These are phyloP conservation scores for Geranium brycei DNA, from an alignment of 345 rosid species.

Conservation along the genomic window DNA sequence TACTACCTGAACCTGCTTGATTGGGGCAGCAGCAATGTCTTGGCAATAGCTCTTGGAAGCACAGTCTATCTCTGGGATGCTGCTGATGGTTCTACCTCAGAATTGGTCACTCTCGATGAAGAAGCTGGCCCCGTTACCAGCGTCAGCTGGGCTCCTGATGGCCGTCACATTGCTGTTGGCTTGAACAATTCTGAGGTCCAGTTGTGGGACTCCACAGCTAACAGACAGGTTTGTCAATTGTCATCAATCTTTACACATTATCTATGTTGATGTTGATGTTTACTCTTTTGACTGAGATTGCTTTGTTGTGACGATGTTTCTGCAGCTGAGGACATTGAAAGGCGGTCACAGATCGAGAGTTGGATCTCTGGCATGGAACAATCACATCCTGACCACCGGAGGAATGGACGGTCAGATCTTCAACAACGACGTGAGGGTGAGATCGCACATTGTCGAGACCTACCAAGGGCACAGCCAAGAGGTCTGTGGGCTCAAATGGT, in stretches of 20 bases:
- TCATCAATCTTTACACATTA: background rate
- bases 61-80: constrained; percentile 44
- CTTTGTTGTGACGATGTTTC: background rate
- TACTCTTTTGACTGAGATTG: background rate
- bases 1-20: constrained; percentile 38
- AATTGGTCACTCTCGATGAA: constrained; percentile 35
- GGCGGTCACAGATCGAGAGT: constrained; percentile 27
- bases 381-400: constrained; percentile 30
- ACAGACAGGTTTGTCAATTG: constrained; percentile 16
- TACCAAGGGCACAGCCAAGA: constrained; percentile 28
- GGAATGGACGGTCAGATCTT: constrained; percentile 29
- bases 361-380: constrained; percentile 32
- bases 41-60: constrained; percentile 25
- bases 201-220: constrained; percentile 33
- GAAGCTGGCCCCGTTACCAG: constrained; percentile 40
- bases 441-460: constrained; percentile 22
- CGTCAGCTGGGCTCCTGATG: constrained; percentile 46
- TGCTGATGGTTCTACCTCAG: constrained; percentile 29
- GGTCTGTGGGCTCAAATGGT: constrained; percentile 38
- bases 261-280: background rate
- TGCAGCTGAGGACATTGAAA: constrained; percentile 22
- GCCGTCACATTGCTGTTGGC: constrained; percentile 33
- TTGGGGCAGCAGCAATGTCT: constrained; percentile 39
- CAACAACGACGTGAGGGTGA: constrained; percentile 26
- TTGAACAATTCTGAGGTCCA: constrained; percentile 39